phyloP scores from a whole-genome alignment of 2,329 filamentous ascomycete species.

The Xylariaceae sp. region DNA sequence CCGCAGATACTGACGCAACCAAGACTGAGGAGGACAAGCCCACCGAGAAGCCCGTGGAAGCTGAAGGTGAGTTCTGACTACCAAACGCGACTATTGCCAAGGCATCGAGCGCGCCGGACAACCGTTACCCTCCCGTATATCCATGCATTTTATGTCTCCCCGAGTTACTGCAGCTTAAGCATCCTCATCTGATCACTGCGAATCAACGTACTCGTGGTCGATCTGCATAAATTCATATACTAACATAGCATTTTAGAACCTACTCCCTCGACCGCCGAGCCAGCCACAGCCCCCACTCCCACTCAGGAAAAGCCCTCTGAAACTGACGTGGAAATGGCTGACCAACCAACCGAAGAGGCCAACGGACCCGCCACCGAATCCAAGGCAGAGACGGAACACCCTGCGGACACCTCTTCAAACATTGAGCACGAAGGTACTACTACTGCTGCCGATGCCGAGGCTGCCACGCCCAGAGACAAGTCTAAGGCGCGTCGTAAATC shows the following conservation, averaged over 20 bases:
- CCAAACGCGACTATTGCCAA: conserved; percentile 6
- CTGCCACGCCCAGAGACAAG: conserved; percentile 28
- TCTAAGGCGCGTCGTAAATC: conserved; percentile 73
- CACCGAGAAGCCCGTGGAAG: conserved; percentile 19
- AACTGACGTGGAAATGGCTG: conserved; percentile 36
- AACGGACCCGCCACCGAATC: conserved; percentile 22
- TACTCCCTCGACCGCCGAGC: conserved; percentile 9
- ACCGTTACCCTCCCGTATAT: conserved; percentile 1
- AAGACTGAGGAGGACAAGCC: conserved; percentile 16
- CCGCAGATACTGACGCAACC: conserved; percentile 11
- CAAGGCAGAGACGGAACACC: conserved; percentile 13
- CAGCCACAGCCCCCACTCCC: conserved; percentile 27
- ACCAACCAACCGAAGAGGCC: conserved; percentile 31
- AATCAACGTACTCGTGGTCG: neutral
- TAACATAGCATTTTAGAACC: conserved; percentile 30
- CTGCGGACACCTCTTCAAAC: neutral
- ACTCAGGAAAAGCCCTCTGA: conserved; percentile 33
- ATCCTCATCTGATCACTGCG: neutral
- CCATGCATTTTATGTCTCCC: conserved; percentile 10
- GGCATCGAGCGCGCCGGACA: conserved; percentile 6
- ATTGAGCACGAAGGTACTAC: conserved; percentile 13
- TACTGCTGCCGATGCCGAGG: conserved; percentile 21
- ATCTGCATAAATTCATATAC: neutral
- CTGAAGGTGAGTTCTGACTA: conserved; percentile 25
- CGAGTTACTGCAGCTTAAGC: neutral